A percentile compares a stretch with the other conserved stretches of the same genome.
Conservation (phyloP, 805 yeast genomes). For the Kluyveromyces siamensis region DNA sequence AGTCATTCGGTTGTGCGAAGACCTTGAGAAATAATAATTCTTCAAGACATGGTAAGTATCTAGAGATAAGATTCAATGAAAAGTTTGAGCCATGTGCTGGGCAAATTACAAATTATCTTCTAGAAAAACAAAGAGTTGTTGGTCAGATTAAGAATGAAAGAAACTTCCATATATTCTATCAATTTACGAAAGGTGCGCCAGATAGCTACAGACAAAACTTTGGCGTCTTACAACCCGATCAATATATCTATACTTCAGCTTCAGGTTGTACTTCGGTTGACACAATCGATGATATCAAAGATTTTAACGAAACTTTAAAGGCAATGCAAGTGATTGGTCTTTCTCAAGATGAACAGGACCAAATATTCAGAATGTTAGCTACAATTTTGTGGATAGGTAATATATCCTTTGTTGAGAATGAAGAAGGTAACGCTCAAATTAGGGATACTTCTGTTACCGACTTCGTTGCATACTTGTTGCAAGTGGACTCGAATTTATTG, state of each 20-base stretch:
- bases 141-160: constrained; percentile 87
- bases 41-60: constrained; percentile 93
- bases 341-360: constrained; percentile 74
- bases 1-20: constrained; percentile 97
- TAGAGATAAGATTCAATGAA: constrained; percentile 79
- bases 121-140: constrained; percentile 96
- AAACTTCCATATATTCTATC: constrained; percentile 95
- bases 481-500: constrained; percentile 62
- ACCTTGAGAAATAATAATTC: constrained; percentile 96
- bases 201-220: constrained; percentile 71
- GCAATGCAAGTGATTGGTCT: constrained; percentile 91
- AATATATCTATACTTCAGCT: constrained; percentile 79
- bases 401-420: constrained; percentile 75
- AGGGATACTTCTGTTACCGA: constrained; percentile 86
- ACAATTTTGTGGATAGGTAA: constrained; percentile 93
- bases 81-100: constrained; percentile 89
- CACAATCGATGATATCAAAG: constrained; percentile 75
- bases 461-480: constrained; percentile 85
- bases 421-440: constrained; percentile 73
- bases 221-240: constrained; percentile 93
- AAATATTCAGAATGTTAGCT: constrained; percentile 77
- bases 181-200: constrained; percentile 85
- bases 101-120: constrained; percentile 85
- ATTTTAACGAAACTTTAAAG: constrained; percentile 67
- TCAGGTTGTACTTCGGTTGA: constrained; percentile 81